These are phyloP conservation scores for Dictyostelium intermedium DNA, from an alignment of 78 protist genomes.

Conservation along the genomic window DNA sequence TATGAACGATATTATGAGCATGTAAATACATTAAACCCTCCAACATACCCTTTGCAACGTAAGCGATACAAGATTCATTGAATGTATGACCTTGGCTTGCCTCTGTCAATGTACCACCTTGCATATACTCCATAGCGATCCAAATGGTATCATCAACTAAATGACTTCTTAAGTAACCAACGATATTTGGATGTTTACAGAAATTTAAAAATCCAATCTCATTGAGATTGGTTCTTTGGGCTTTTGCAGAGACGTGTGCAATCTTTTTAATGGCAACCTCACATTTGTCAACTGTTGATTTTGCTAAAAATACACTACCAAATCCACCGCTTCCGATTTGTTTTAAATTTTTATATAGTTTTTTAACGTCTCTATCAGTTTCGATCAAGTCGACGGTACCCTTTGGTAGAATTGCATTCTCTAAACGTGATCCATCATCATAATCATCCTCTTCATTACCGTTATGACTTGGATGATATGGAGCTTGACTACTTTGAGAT, in stretches of 20 bases:
- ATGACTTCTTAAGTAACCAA: slow-evolving; percentile 45
- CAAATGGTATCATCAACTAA: slow-evolving; percentile 70
- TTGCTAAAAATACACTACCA: slow-evolving; percentile 80
- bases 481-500: slow-evolving; percentile 16
- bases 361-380: slow-evolving; percentile 50
- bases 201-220: slow-evolving; percentile 77
- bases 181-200: slow-evolving; percentile 77
- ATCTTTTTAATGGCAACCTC: slow-evolving; percentile 82
- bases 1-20: slow-evolving; percentile 50
- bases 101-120: slow-evolving; percentile 81
- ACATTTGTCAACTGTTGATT: slow-evolving; percentile 51
- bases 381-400: slow-evolving; percentile 55
- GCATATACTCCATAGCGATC: slow-evolving; percentile 84
- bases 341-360: slow-evolving; percentile 53
- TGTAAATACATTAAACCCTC: slow-evolving; percentile 76
- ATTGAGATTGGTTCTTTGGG: slow-evolving; percentile 77
- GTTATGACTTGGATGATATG: neutral
- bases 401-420: slow-evolving; percentile 61
- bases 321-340: slow-evolving; percentile 83
- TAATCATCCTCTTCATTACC: slow-evolving; percentile 47
- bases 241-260: slow-evolving; percentile 71
- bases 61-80: slow-evolving; percentile 73
- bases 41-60: slow-evolving; percentile 80
- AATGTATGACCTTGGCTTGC: slow-evolving; percentile 70
- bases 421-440: slow-evolving; percentile 57